Evolutionary conservation across 192 early-diverging fungal genomes (phyloP), one percentile per base, ranked within the genome.

Genomic region (Globomyces pollinis-pini): DNA sequence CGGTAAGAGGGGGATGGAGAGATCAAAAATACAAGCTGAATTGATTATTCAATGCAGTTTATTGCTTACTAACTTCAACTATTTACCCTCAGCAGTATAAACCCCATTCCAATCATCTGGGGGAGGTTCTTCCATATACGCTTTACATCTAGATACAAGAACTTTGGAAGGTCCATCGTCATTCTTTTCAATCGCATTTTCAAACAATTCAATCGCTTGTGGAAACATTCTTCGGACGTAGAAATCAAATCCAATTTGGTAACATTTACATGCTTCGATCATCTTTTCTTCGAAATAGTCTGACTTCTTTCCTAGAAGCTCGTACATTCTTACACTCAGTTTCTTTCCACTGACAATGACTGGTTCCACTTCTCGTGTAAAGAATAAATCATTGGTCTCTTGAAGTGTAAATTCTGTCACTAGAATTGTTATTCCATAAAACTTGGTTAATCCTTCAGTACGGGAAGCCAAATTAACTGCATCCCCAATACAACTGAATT

Each of bases 401-500:
- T 34, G 29, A 11, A 65, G 28, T 16, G 77, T 79, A 35, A 62
- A 59, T 51, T 79, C 75, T 13, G 75, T 78, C 23, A 79, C 67
- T 5, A 79, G 59, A 28, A 79, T 79, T 3, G 70, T 59, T 15
- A 69, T 57, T 11, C 60, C 59, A 54, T 77, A 79, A 21, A 51
- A 39, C 58, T 79, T 79, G 5, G 77, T 79, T n/a, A 78, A 57
- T 1, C 75, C 77, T 62, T 79, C 77, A 4, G 61, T 60, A 1
- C 77, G 59, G 4, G 75, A 78, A 2, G 77, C 77, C 31, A 79
- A 52, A 53, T 77, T 79, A 9, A 77, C 75, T 13, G 76, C 70
- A 66, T 78, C 76, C 3, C 77, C 77, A 18, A 79, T 79, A 50
- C 75, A 78, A 1, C 62, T 70, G 59, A 78, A 79, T 38, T 79